phyloP scores from a whole-genome alignment of 306 rosid species.

The Myrica gale region DNA sequence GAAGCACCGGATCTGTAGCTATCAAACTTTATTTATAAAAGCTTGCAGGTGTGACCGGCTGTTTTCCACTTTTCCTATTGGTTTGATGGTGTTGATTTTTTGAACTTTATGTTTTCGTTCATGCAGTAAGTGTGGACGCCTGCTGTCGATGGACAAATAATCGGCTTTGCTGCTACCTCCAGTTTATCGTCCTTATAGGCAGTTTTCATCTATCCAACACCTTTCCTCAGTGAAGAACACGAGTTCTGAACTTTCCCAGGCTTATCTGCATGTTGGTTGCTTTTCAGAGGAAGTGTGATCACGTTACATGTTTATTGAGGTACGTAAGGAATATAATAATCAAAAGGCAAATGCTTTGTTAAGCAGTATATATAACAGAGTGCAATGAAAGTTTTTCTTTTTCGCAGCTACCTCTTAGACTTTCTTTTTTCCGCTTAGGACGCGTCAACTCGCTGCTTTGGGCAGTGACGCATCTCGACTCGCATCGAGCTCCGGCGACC shows the following conservation, averaged over 20 bases:
- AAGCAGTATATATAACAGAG: background rate
- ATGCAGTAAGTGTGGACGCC: constrained; percentile 76
- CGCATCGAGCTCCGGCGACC: constrained; percentile 25
- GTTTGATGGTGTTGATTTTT: constrained; percentile 21
- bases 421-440: constrained; percentile 90
- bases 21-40: constrained; percentile 67
- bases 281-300: constrained; percentile 51
- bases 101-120: constrained; percentile 24
- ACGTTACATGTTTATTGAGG: background rate
- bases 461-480: constrained; percentile 76
- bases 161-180: constrained; percentile 68
- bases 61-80: constrained; percentile 24
- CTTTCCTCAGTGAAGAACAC: constrained; percentile 49
- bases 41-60: constrained; percentile 65
- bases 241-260: constrained; percentile 37
- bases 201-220: constrained; percentile 43
- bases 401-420: constrained; percentile 66
- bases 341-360: background rate
- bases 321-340: constrained; percentile 28
- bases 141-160: constrained; percentile 68
- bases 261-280: constrained; percentile 76
- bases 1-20: constrained; percentile 92
- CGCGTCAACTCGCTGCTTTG: constrained; percentile 88
- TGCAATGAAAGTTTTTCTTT: background rate
- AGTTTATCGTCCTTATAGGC: constrained; percentile 67